phyloP scores from a whole-genome alignment of 129 eudicot species.

The Rutidosis leptorrhynchoides region DNA sequence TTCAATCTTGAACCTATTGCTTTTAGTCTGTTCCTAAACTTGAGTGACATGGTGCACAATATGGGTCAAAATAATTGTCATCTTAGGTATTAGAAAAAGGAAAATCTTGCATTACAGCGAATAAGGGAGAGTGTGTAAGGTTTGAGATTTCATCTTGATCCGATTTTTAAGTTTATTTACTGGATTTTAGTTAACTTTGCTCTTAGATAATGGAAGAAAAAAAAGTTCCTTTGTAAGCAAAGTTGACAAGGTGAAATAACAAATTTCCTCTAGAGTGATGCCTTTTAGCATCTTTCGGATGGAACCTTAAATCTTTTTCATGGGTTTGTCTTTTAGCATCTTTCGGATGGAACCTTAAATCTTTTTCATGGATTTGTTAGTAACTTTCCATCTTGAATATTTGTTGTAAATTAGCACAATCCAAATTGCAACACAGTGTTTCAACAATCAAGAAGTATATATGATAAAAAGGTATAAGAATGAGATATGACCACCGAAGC shows the following conservation, averaged over 20 bases:
- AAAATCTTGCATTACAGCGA: background rate
- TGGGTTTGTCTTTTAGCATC: background rate
- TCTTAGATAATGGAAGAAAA: too few relatives aligned
- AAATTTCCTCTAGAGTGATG: background rate
- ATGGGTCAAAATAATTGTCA: background rate
- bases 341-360: background rate
- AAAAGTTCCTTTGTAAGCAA: too few relatives aligned
- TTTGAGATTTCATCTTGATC: too few relatives aligned
- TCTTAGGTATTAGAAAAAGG: background rate
- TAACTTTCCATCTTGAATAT: slow-evolving; percentile 2
- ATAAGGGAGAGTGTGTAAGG: background rate
- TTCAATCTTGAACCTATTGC: background rate
- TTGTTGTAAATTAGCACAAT: background rate
- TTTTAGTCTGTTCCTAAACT: background rate
- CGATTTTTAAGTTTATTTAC: too few relatives aligned
- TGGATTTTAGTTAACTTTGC: too few relatives aligned
- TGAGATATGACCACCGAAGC: too few relatives aligned
- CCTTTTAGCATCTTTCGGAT: background rate
- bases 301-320: slow-evolving; percentile 5
- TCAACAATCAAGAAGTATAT: background rate
- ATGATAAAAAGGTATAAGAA: background rate
- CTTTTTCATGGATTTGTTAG: slow-evolving; percentile 9
- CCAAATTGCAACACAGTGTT: background rate
- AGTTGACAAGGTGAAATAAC: background rate
- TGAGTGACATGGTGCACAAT: background rate